Conservation (phyloP, 2,329 filamentous ascomycete species). For the Diaporthe sp. region DNA sequence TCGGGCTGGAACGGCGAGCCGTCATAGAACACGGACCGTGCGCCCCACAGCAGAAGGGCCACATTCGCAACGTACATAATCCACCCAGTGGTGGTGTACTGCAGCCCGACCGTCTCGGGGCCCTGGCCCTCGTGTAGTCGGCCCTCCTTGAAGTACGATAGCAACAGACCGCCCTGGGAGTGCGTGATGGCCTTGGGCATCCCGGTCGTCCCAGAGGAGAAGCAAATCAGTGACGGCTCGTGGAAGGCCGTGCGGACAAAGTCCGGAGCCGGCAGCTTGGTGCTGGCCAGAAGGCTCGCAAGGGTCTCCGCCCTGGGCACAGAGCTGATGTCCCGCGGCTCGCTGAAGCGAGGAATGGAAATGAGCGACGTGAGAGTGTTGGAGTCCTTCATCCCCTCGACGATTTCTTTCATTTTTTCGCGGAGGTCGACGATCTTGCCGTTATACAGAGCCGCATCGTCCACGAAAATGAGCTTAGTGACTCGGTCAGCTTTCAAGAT, state of each 20-base stretch:
- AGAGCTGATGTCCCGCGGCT: conserved; percentile 69
- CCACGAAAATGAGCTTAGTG: conserved; percentile 80
- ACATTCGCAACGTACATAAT: conserved; percentile 86
- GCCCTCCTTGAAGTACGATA: conserved; percentile 72
- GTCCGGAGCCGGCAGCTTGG: conserved; percentile 53
- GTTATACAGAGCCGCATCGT: conserved; percentile 85
- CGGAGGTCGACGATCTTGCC: conserved; percentile 81
- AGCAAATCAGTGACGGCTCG: conserved; percentile 84
- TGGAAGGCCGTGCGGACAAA: conserved; percentile 77
- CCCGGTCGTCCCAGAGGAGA: conserved; percentile 86
- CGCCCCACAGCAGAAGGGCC: conserved; percentile 71
- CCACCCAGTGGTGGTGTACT: conserved; percentile 82
- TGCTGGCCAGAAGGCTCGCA: conserved; percentile 58
- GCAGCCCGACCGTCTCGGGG: conserved; percentile 60
- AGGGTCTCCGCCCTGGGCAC: conserved; percentile 65
- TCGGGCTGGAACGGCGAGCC: conserved; percentile 85
- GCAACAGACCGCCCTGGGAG: conserved; percentile 74
- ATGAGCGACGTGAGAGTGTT: conserved; percentile 74
- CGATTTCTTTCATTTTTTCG: conserved; percentile 78
- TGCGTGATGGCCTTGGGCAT: conserved; percentile 90
- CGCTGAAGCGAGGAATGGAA: conserved; percentile 75
- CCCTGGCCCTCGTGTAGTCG: conserved; percentile 61
- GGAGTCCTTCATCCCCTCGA: conserved; percentile 72
- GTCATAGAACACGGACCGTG: conserved; percentile 80
- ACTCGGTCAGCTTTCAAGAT: conserved; percentile 34